A percentile compares a stretch with the other conserved stretches of the same genome.
These are phyloP conservation scores for Colletotrichum eremochloae DNA, from an alignment of 2,329 filamentous ascomycete genomes.

Conservation along the genomic window DNA sequence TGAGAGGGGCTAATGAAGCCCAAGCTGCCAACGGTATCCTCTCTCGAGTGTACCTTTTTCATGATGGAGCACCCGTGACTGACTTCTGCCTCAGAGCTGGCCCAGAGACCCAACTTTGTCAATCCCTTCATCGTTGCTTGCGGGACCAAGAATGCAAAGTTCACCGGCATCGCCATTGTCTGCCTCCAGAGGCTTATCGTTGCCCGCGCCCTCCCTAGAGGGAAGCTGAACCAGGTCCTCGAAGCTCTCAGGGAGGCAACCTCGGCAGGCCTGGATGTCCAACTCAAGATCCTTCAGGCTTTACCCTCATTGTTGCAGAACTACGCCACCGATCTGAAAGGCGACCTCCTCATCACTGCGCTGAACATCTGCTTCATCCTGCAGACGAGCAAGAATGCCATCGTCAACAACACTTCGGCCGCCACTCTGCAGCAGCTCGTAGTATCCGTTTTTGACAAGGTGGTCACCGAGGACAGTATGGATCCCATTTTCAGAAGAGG, in stretches of 20 bases:
- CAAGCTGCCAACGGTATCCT: slow-evolving; percentile 77
- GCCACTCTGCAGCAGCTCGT: slow-evolving; percentile 97
- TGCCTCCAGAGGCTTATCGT: slow-evolving; percentile 92
- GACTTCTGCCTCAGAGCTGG: slow-evolving; percentile 74
- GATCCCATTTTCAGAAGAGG: slow-evolving; percentile 40
- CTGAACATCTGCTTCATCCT: slow-evolving; percentile 93
- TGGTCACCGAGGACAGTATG: slow-evolving; percentile 83
- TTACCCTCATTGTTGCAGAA: slow-evolving; percentile 91
- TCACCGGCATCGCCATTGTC: slow-evolving; percentile 87
- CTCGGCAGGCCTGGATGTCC: slow-evolving; percentile 85
- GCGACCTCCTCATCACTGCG: slow-evolving; percentile 83
- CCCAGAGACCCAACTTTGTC: slow-evolving; percentile 84
- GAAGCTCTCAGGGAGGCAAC: slow-evolving; percentile 90
- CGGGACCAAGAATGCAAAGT: slow-evolving; percentile 88
- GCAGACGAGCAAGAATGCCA: slow-evolving; percentile 90
- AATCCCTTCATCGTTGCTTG: slow-evolving; percentile 96
- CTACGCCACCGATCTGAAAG: slow-evolving; percentile 84
- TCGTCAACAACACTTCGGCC: slow-evolving; percentile 94
- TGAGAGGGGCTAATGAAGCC: slow-evolving; percentile 81
- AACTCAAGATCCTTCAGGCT: slow-evolving; percentile 95
- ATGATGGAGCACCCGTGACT: slow-evolving; percentile 28
- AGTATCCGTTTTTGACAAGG: slow-evolving; percentile 93
- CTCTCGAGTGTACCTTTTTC: slow-evolving; percentile 43
- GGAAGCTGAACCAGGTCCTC: slow-evolving; percentile 86
- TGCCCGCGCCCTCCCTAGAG: slow-evolving; percentile 81